Conservation (phyloP, 2,329 filamentous ascomycete genomes). For the Colletotrichum zoysiae region DNA sequence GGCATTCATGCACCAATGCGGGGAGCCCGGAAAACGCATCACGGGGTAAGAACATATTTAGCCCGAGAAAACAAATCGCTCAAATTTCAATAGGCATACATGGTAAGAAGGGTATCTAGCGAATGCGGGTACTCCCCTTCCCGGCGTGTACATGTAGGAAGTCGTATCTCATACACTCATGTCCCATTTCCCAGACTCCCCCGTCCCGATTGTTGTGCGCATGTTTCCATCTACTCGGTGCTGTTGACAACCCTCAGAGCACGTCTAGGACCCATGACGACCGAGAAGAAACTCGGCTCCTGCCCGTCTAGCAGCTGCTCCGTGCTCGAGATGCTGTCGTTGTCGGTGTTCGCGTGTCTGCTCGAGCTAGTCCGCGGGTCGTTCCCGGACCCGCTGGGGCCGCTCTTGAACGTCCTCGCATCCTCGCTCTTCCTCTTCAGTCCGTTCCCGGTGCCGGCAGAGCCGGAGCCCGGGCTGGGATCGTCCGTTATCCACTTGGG, state of each 20-base stretch:
- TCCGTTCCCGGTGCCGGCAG: conserved; percentile 42
- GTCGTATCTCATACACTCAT: conserved; percentile 30
- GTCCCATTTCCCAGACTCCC: too few relatives aligned
- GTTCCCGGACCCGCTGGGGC: conserved; percentile 36
- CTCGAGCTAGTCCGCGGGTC: conserved; percentile 39
- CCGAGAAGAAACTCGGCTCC: conserved; percentile 79
- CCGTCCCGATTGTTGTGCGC: neutral
- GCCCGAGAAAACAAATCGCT: neutral
- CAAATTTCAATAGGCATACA: conserved; percentile 14
- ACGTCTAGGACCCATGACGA: conserved; percentile 75
- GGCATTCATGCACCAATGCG: neutral
- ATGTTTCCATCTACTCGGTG: conserved; percentile 46
- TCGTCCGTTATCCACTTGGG: conserved; percentile 49
- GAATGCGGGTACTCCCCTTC: conserved; percentile 23
- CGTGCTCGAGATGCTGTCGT: conserved; percentile 52
- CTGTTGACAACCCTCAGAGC: conserved; percentile 77
- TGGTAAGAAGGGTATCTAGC: conserved; percentile 37
- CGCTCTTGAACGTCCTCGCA: conserved; percentile 28
- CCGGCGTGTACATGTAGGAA: conserved; percentile 1
- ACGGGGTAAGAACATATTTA: neutral
- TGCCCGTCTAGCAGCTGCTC: conserved; percentile 72
- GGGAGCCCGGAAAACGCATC: neutral
- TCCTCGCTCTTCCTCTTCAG: conserved; percentile 43
- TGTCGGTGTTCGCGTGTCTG: conserved; percentile 46
- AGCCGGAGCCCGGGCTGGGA: conserved; percentile 44